Base-by-base conservation (phyloP, 768 basidiomycete genomes). In the Fomitopsis pulvina region DNA sequence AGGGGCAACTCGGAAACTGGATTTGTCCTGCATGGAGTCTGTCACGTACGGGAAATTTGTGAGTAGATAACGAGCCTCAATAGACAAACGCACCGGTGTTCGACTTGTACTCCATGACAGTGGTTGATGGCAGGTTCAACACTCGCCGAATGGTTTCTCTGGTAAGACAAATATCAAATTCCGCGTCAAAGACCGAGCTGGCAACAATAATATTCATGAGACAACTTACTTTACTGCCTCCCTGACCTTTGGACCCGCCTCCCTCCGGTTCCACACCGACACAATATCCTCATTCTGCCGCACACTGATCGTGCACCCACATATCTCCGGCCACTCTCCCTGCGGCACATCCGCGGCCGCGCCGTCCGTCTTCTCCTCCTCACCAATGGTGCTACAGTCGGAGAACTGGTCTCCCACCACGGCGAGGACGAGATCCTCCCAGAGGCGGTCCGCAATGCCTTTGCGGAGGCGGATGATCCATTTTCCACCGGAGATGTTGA, bases 401-500 rank as follows among this genome's bases (percentile, higher is more conserved):
- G 87, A 85, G 59, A 96, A 95, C 67, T 90, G 85, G 64, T 95
- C 94, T 2, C 93, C 94, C 50, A 93, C 79, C 50, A 94, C 74
- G 10, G 90, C 89, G 56, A 93, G 73, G 27, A 95, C 79, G 40
- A 92, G 77, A 58, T 89, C 85, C 68, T 95, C 92, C 92, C 92
- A 95, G 45, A 94, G 69, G 25, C 90, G 82, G 68, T 95, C 92
- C 3, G 89, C 82, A 29, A 94, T 77, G 39, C 92, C 92, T 63
- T 98, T 96, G 58, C 83, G 80, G 42, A 98, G 76, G 47, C 95
- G 87, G 51, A 98, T 78, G 45, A 95, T 95, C 88, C 93, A 98
- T 67, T 94, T 95, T 3, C 93, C 94, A 24, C 94, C 94, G 14
- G 80, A 65, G 43, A 82, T 66, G 65, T 96, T 96, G 49, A 92